Conservation (phyloP, 2,329 filamentous ascomycete species). For the Alternaria triticina region DNA sequence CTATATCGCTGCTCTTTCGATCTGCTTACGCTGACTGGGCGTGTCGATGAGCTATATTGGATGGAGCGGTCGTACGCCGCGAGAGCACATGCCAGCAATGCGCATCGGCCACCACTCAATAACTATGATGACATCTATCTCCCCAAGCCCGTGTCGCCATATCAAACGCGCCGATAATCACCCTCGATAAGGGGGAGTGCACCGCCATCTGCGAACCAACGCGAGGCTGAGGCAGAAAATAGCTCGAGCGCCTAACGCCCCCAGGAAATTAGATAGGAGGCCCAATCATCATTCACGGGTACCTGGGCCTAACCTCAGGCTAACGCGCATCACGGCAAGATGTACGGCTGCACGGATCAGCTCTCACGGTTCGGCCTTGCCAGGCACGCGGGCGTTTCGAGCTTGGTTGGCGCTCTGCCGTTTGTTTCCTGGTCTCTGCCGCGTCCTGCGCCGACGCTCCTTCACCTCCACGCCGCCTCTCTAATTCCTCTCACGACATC, state of each 20-base stretch:
- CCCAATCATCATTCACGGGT: conserved; percentile 34
- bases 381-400: conserved; percentile 34
- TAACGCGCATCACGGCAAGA: conserved; percentile 29
- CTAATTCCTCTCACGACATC: conserved; percentile 22
- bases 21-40: neutral
- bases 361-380: conserved; percentile 6
- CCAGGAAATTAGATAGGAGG: conserved; percentile 35
- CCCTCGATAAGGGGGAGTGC: conserved; percentile 27
- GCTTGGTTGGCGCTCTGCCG: conserved; percentile 20
- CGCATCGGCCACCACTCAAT: neutral
- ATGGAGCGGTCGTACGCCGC: neutral
- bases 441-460: conserved; percentile 8
- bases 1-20: neutral
- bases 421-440: conserved; percentile 22
- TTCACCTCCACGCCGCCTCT: conserved; percentile 25
- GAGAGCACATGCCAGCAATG: neutral
- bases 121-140: neutral
- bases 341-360: conserved; percentile 28
- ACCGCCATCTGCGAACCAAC: conserved; percentile 16
- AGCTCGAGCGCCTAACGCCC: conserved; percentile 28
- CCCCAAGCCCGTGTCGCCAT: conserved; percentile 2
- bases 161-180: conserved; percentile 19
- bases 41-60: neutral
- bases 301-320: conserved; percentile 32
- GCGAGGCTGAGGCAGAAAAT: conserved; percentile 24